Evolutionary conservation across 176 grass and related monocot species (phyloP).

Genomic region (Themeda triandra): DNA sequence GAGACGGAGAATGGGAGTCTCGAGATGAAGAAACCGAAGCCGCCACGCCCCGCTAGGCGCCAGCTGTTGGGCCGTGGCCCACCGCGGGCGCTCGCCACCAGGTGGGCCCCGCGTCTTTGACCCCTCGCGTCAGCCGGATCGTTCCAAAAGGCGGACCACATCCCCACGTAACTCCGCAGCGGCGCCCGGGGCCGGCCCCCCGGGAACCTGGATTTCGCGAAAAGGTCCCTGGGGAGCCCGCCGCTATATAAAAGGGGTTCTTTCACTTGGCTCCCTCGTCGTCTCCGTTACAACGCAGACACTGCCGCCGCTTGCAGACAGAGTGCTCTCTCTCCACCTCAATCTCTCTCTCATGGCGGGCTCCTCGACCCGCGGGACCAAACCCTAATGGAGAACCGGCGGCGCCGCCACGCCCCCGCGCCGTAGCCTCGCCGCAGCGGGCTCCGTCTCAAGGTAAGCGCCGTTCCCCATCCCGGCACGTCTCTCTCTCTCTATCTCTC

Average conservation of each 20-base stretch:
- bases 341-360: slow-evolving; percentile 27
- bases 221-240: neutral
- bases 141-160: slow-evolving; percentile 31
- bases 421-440: slow-evolving; percentile 32
- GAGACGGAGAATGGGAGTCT: neutral
- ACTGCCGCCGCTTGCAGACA: slow-evolving; percentile 1
- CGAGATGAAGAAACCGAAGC: neutral
- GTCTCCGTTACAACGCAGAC: slow-evolving; percentile 28
- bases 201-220: neutral
- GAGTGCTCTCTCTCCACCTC: neutral
- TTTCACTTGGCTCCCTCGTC: slow-evolving; percentile 43
- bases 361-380: slow-evolving; percentile 16
- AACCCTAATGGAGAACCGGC: slow-evolving; percentile 46
- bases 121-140: slow-evolving; percentile 27
- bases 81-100: neutral
- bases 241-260: neutral
- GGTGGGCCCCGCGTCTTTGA: slow-evolving; percentile 25
- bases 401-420: slow-evolving; percentile 34
- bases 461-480: neutral
- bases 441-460: slow-evolving; percentile 33
- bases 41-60: neutral
- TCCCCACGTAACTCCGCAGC: slow-evolving; percentile 33
- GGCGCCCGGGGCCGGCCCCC: slow-evolving; percentile 1
- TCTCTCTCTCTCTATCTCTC: too few relatives aligned
- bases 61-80: slow-evolving; percentile 23